A percentile compares a stretch with the other conserved stretches of the same genome.
Evolutionary conservation across 1,284 basidiomycete genomes (phyloP).

Genomic region (Phlebopus sp.): DNA sequence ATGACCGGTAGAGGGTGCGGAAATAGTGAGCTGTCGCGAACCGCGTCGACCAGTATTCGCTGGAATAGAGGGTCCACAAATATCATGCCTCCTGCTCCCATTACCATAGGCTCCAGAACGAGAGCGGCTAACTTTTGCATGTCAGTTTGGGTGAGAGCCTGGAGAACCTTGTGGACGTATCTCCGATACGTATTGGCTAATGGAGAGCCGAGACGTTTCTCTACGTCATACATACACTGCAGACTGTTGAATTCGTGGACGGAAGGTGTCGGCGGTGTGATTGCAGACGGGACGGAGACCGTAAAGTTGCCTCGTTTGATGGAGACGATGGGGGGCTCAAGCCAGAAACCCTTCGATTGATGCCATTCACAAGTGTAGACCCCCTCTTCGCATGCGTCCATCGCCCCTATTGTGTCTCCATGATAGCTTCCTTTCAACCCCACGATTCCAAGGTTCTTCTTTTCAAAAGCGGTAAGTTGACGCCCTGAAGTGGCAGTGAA

Average conservation of each 20-base stretch:
- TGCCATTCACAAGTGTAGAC: conserved; percentile 99
- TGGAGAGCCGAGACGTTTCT: conserved; percentile 53
- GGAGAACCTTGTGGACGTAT: conserved; percentile 57
- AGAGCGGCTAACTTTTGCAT: conserved; percentile 63
- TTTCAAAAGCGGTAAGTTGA: conserved; percentile 34
- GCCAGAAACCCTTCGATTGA: conserved; percentile 88
- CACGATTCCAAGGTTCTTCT: conserved; percentile 73
- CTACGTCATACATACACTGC: conserved; percentile 71
- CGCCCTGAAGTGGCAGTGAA: conserved; percentile 50
- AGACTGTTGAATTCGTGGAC: conserved; percentile 43
- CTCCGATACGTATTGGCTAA: conserved; percentile 66
- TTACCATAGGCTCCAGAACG: conserved; percentile 88
- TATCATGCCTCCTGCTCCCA: conserved; percentile 97
- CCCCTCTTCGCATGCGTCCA: conserved; percentile 92
- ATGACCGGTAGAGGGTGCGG: conserved; percentile 77
- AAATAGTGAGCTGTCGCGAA: conserved; percentile 48
- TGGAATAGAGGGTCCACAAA: conserved; percentile 99
- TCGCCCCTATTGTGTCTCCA: conserved; percentile 96
- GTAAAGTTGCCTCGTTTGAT: conserved; percentile 62
- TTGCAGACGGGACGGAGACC: conserved; percentile 57
- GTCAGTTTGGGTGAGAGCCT: conserved; percentile 42
- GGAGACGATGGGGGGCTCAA: conserved; percentile 81
- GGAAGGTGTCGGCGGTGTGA: conserved; percentile 35
- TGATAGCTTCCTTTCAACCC: conserved; percentile 95
- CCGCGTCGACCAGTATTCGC: conserved; percentile 79